Percentiles rank a stretch among this genome's conserved stretches.
Conservation (phyloP, 2,329 filamentous ascomycete species). For the Pseudogymnoascus sp. region DNA sequence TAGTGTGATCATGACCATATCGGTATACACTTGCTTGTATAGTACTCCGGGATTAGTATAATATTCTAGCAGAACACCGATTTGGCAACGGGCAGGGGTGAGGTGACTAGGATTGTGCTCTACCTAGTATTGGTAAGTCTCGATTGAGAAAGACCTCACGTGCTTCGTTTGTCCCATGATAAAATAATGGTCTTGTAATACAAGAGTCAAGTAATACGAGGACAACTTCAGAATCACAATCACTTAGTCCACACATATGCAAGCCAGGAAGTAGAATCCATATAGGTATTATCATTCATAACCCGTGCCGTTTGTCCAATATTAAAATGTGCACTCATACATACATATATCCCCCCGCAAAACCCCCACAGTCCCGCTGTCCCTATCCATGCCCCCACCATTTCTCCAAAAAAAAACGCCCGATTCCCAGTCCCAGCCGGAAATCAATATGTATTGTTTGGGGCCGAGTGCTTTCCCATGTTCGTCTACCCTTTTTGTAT, state of each 20-base stretch:
- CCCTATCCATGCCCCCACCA: background rate
- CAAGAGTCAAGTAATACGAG: background rate
- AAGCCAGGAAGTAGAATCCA: background rate
- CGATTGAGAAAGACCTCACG: background rate
- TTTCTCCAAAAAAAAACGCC: background rate
- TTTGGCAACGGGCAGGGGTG: background rate
- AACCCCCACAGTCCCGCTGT: background rate
- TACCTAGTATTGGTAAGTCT: background rate
- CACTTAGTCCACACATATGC: background rate
- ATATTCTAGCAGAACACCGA: background rate
- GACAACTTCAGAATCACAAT: background rate
- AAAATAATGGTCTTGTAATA: background rate
- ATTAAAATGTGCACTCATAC: constrained; percentile 3
- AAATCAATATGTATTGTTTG: background rate
- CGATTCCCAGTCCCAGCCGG: background rate
- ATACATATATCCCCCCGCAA: background rate
- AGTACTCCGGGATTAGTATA: background rate
- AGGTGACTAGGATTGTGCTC: background rate
- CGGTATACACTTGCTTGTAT: background rate
- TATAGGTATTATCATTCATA: background rate
- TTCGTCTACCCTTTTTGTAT: background rate
- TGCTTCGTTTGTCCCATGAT: background rate
- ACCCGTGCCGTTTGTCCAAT: background rate
- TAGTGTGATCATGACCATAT: background rate
- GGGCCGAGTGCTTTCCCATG: background rate